Base-by-base conservation (phyloP, 176 grass and related monocot genomes). In the Phyllostachys edulis region DNA sequence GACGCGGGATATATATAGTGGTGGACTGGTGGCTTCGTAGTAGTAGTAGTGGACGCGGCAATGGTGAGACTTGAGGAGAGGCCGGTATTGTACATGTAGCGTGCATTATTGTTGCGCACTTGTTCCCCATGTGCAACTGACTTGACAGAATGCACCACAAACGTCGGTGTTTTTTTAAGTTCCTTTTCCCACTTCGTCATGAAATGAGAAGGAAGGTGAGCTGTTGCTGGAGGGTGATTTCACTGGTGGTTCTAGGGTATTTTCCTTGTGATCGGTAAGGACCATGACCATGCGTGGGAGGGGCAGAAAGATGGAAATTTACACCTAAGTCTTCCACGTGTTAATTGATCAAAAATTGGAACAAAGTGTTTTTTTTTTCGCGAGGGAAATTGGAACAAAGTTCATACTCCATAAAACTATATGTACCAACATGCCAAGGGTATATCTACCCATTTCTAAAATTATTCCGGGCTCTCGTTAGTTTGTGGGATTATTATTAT, bases 91-190 rank as follows among this genome's bases (percentile, higher is more conserved):
- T 88, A 40, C 69, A 66, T 66, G 76, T 61, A 10, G 38, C 77
- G 8, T 89, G 76, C 47, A 63, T 63, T 74, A 79, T 69, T 70
- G 77, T 2, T 55, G 42, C 82, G 73, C 87, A 80, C 82, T 85
- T 69, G 76, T 44, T 79, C 63, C 62, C 77, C 77, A 76, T 89
- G 77, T 85, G 82, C 68, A 42, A 63, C 66, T 71, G 34, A 59
- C 12, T 42, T 81, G 52, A 80, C 40, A 6, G 27, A 16, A 27
- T 13, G 62, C 76, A 72, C 56, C 12, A 13, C 17, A 71, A 52
- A 40, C 32, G 34, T 52, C 51, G 29, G 32, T 65, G n/a, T 21
- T 79, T 67, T 51, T 26, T 37, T 45, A 36, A 27, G 40, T 63
- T 40, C 27, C 55, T 77, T 71, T 63, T 49, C 44, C 64, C 20